Base-by-base conservation (phyloP, 2,329 filamentous ascomycete genomes). In the Cyphellophora europaea region DNA sequence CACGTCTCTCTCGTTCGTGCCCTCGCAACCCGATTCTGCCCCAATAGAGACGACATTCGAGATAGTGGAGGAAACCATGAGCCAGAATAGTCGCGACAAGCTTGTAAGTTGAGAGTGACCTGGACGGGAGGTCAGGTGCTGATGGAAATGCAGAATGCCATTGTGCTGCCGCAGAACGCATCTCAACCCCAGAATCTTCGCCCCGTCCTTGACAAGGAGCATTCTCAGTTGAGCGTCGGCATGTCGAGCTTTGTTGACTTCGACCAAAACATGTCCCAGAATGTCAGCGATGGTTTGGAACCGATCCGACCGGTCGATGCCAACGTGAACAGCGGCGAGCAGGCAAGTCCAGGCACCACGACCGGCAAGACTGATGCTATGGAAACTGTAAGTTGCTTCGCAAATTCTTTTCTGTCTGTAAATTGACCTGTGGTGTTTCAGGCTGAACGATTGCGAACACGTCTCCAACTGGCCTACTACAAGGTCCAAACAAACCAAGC, bases 401-500 rank as follows among this genome's bases (percentile, higher is more conserved):
- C n/a, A n/a, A n/a, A n/a, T n/a, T n/a, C n/a, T n/a, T n/a, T n/a
- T n/a, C n/a, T n/a, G n/a, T n/a, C n/a, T n/a, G n/a, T n/a, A n/a
- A n/a, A n/a, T n/a, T n/a, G n/a, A n/a, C n/a, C n/a, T n/a, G n/a
- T n/a, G n/a, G n/a, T n/a, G n/a, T n/a, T n/a, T n/a, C n/a, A n/a
- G n/a, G n/a, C n/a, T n/a, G n/a, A n/a, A n/a, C n/a, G n/a, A 6
- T 41, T 49, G 4, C 45, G 45, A 14, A 48, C 47, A 8, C 43
- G 47, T 14, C 36, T 51, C 4, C 48, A 49, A 31, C 47, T 51
- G 10, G 48, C 48, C 19, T 28, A 44, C 18, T 51, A 44, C 42
- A 51, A 51, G 33, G 42, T 51, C 11, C 32, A 48, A 27, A 49
- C 48, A 8, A 48, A 47, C 28, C 48, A 51, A 36, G 43, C 45